Conservation (phyloP, 2,329 filamentous ascomycete genomes). For the Fusarium hainanense region DNA sequence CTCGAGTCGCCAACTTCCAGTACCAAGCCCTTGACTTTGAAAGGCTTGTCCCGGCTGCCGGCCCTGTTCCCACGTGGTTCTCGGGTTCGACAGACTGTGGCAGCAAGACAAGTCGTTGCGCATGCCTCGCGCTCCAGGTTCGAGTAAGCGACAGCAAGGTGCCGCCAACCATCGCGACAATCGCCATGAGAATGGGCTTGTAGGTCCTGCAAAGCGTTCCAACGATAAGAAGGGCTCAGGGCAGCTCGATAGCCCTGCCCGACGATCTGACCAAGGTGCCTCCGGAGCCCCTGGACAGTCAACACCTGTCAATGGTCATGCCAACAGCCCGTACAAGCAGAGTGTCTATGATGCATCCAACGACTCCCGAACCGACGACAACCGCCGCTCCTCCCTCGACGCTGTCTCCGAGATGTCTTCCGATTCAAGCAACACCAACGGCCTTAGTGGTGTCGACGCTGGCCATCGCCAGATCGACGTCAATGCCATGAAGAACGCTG, state of each 20-base stretch:
- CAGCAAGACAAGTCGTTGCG: slow-evolving; percentile 52
- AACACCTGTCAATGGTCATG: slow-evolving; percentile 42
- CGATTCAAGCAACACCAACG: slow-evolving; percentile 60
- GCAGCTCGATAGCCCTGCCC: slow-evolving; percentile 56
- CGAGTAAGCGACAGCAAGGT: slow-evolving; percentile 71
- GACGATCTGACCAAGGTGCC: slow-evolving; percentile 48
- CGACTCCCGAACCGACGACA: slow-evolving; percentile 57
- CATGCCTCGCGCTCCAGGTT: slow-evolving; percentile 71
- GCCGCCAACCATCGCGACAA: slow-evolving; percentile 74
- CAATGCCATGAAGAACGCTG: slow-evolving; percentile 73
- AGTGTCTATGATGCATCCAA: slow-evolving; percentile 49
- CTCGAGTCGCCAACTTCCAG: slow-evolving; percentile 28
- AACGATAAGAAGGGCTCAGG: slow-evolving; percentile 59
- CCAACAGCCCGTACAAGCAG: slow-evolving; percentile 54
- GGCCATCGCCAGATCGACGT: slow-evolving; percentile 75
- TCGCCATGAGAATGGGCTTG: slow-evolving; percentile 88
- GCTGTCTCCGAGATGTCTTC: slow-evolving; percentile 66
- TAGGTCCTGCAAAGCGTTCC: slow-evolving; percentile 64
- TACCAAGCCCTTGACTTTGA: slow-evolving; percentile 37
- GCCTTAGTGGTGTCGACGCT: slow-evolving; percentile 56
- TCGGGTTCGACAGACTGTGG: slow-evolving; percentile 53
- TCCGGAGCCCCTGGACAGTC: slow-evolving; percentile 49
- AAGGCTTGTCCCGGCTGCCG: slow-evolving; percentile 51
- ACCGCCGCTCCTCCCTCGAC: slow-evolving; percentile 62
- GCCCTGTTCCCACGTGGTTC: slow-evolving; percentile 52